Percentiles rank a stretch among this genome's conserved stretches.
phyloP scores from a whole-genome alignment of 2,329 filamentous ascomycete genomes.

The Didymella segeticola region DNA sequence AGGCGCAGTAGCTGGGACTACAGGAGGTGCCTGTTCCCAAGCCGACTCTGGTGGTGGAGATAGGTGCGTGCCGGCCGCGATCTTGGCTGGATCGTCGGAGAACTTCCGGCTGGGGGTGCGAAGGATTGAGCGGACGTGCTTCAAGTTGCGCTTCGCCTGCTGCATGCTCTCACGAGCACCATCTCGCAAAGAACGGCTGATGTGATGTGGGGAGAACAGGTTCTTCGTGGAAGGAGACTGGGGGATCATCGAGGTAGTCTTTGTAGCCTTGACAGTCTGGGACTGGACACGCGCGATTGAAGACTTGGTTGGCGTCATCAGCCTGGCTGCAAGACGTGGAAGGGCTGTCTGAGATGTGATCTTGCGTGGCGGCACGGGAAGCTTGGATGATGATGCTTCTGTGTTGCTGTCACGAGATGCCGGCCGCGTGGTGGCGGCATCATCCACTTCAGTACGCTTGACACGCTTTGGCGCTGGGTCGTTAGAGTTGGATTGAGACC shows the following conservation, averaged over 20 bases:
- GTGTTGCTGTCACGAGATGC: constrained; percentile 51
- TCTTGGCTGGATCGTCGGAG: constrained; percentile 64
- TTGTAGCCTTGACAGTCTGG: constrained; percentile 58
- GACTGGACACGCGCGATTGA: constrained; percentile 66
- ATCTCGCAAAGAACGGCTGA: constrained; percentile 44
- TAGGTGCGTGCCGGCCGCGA: constrained; percentile 66
- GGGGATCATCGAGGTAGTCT: constrained; percentile 59
- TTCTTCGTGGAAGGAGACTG: constrained; percentile 64
- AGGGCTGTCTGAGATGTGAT: constrained; percentile 50
- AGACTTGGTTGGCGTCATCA: constrained; percentile 81
- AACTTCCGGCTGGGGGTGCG: constrained; percentile 65
- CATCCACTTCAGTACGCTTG: constrained; percentile 71
- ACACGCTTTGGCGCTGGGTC: constrained; percentile 69
- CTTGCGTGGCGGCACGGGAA: constrained; percentile 35
- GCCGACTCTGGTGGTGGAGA: constrained; percentile 49
- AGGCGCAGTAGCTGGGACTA: constrained; percentile 68
- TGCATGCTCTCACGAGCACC: constrained; percentile 47
- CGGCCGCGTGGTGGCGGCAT: constrained; percentile 71
- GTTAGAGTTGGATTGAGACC: constrained; percentile 37
- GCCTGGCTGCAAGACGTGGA: constrained; percentile 53
- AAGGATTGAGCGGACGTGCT: constrained; percentile 69
- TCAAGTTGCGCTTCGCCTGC: constrained; percentile 54
- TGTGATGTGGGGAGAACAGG: constrained; percentile 46
- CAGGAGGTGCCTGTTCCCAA: constrained; percentile 61
- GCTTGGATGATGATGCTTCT: constrained; percentile 16